phyloP scores from a whole-genome alignment of 2,329 filamentous ascomycete species.

The Penicillium palitans region DNA sequence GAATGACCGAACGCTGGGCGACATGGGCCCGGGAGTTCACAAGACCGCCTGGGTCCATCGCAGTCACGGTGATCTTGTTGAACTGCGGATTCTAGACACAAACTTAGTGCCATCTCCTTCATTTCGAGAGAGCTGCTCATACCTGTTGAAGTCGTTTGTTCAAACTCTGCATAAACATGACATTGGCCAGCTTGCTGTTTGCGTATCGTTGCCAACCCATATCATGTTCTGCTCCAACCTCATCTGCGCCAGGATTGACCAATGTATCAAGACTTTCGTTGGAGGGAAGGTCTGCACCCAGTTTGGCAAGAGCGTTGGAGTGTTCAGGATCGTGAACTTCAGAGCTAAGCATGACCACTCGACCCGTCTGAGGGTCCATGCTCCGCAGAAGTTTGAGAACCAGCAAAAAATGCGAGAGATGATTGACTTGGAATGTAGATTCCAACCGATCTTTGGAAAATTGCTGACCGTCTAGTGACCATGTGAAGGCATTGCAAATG shows the following conservation, averaged over 20 bases:
- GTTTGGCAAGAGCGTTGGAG: slow-evolving; percentile 1
- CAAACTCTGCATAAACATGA: slow-evolving; percentile 15
- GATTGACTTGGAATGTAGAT: slow-evolving; percentile 13
- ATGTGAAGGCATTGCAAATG: slow-evolving; percentile 16
- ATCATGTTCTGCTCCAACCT: slow-evolving; percentile 9
- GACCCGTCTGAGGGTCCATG: slow-evolving; percentile 9
- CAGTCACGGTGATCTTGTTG: slow-evolving; percentile 7
- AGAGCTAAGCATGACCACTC: slow-evolving; percentile 11
- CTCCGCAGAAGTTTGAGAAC: slow-evolving; percentile 9
- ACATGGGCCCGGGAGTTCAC: slow-evolving; percentile 12
- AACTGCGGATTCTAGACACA: not conserved
- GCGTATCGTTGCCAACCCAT: slow-evolving; percentile 15
- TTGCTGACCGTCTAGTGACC: slow-evolving; percentile 6
- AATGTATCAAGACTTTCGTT: not conserved
- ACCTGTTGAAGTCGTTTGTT: slow-evolving; percentile 10
- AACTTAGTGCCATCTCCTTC: not conserved
- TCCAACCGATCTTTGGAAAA: slow-evolving; percentile 10
- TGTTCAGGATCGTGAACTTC: slow-evolving; percentile 13
- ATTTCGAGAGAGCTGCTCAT: not conserved
- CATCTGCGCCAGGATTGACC: slow-evolving; percentile 5
- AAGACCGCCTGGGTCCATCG: slow-evolving; percentile 13
- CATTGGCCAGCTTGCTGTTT: slow-evolving; percentile 14
- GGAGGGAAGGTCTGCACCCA: slow-evolving; percentile 1
- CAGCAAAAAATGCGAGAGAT: slow-evolving; percentile 12
- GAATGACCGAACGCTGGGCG: not conserved